Conservation (phyloP, 306 rosid genomes). For the Quillaja saponaria region DNA sequence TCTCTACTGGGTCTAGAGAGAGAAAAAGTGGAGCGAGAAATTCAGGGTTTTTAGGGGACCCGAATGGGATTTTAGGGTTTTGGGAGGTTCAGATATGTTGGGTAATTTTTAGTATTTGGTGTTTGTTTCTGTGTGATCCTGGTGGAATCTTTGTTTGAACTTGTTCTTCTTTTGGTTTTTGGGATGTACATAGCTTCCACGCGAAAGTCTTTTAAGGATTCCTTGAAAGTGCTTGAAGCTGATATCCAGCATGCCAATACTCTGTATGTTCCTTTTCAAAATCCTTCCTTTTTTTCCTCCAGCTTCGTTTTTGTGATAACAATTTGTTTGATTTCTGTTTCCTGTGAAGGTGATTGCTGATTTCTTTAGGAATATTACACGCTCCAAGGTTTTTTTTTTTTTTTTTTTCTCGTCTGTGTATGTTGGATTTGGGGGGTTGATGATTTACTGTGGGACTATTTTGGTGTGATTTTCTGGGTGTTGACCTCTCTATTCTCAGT, state of each 20-base stretch:
- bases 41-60: constrained; percentile 33
- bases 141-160: background rate
- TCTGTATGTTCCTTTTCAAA: constrained; percentile 80
- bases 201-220: constrained; percentile 98
- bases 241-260: constrained; percentile 98
- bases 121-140: background rate
- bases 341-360: background rate
- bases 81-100: background rate
- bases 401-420: background rate
- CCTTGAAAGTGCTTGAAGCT: constrained; percentile 93
- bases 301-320: too few relatives aligned
- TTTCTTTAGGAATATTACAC: constrained; percentile 6
- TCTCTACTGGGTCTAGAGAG: background rate
- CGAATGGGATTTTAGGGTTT: constrained; percentile 5
- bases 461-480: too few relatives aligned
- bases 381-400: background rate
- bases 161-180: background rate
- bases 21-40: constrained; percentile 16
- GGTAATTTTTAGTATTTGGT: background rate
- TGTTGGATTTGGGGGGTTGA: too few relatives aligned
- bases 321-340: constrained; percentile 1
- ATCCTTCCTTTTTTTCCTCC: too few relatives aligned
- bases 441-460: too few relatives aligned
- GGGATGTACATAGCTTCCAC: constrained; percentile 80
- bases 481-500: too few relatives aligned